Evolutionary conservation across 352 stramenopile genomes (phyloP), one percentile per base, ranked within the genome.

Genomic region (Phytophthora litchii): DNA sequence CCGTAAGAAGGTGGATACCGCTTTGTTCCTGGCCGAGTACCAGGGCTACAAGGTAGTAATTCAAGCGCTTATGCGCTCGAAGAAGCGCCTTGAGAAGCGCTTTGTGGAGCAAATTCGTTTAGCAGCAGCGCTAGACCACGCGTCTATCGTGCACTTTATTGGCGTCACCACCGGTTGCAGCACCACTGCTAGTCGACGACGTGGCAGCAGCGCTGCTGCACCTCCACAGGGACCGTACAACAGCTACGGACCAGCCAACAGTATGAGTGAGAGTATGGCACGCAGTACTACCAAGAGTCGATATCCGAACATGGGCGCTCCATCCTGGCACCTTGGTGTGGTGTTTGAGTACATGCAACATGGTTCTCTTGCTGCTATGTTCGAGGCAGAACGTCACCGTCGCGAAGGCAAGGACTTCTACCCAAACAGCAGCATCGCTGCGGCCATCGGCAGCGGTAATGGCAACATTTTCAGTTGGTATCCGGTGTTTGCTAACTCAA

Each of bases 321-420:
- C 67, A 7, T 64, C 75, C 6, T 92, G 82, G 82, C 78, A 84
- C 34, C 65, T 92, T 13, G 82, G 76, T 6, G 82, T 80, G 1
- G 78, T 92, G 35, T 89, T 92, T 32, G 82, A 92, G 74, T 89
- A 78, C 63, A 92, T 92, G 82, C 68, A 83, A 20, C 54, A 74
- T 47, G 82, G 82, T 8, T 88, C 82, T 38, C 67, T 92, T 4
- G 72, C 79, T 3, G 29, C 65, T 2, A 75, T 90, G 64, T 92
- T 89, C 46, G 67, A 81, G 47, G 25, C 71, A 0, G 80, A 92
- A 41, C 76, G 78, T 8, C 72, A 71, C 14, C 79, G 70, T 31
- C 78, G 82, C 13, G 80, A 89, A 62, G 78, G 82, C 41, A 81
- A 86, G 41, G 51, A 64, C 17, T 88, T 78, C 47, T 62, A 72